Percentiles rank a stretch among this genome's conserved stretches.
Conservation (phyloP, 73 alveolate species). For the Uronychia setigera region DNA sequence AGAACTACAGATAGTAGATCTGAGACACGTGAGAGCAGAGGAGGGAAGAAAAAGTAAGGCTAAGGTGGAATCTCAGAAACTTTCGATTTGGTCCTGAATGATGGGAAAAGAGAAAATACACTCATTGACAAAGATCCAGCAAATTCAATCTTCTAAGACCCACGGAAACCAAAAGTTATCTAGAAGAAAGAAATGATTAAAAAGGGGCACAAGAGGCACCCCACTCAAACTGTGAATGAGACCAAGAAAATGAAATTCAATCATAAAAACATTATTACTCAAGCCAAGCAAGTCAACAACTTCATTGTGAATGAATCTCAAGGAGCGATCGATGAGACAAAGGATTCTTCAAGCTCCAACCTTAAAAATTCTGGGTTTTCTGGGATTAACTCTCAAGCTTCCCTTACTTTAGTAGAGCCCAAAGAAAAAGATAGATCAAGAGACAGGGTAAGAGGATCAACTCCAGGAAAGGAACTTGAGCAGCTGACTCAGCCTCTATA, state of each 20-base stretch:
- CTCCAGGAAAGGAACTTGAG: too few relatives aligned
- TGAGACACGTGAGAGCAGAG: conserved; percentile 2
- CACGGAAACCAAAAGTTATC: neutral
- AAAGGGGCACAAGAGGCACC: neutral
- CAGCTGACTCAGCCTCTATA: too few relatives aligned
- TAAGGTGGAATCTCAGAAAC: neutral
- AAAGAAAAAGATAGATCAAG: too few relatives aligned
- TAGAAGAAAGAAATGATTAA: neutral
- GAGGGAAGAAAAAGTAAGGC: neutral
- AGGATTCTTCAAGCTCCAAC: too few relatives aligned
- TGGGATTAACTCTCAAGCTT: too few relatives aligned
- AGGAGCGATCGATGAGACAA: too few relatives aligned
- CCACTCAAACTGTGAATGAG: neutral
- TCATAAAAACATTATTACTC: neutral
- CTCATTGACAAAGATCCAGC: neutral
- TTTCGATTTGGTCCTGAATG: neutral
- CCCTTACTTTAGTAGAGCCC: too few relatives aligned
- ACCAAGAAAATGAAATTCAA: too few relatives aligned
- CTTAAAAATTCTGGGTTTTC: too few relatives aligned
- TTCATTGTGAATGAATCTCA: neutral
- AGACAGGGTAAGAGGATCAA: neutral
- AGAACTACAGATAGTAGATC: too few relatives aligned
- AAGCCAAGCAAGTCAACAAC: neutral
- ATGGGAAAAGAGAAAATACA: neutral
- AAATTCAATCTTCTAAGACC: neutral